These are phyloP conservation scores for Epichloe elymi DNA, from an alignment of 2,329 filamentous ascomycete genomes.

Conservation along the genomic window DNA sequence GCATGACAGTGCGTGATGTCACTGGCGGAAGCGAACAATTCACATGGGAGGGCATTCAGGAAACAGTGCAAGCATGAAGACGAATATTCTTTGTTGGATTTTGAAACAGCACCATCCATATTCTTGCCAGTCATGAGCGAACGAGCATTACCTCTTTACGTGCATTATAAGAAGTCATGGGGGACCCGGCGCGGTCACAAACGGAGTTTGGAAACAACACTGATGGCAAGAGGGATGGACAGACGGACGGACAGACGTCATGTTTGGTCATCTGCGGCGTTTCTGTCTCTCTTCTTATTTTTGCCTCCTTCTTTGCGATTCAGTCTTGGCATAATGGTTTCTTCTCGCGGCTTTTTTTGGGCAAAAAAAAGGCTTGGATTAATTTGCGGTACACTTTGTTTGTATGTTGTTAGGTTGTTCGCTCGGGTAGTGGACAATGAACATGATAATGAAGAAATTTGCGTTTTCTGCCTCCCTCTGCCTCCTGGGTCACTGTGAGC, in stretches of 20 bases:
- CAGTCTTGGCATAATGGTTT: background rate
- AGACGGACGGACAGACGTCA: too few species aligned
- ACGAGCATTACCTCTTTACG: background rate
- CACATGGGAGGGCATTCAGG: constrained; percentile 28
- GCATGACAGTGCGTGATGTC: constrained; percentile 30
- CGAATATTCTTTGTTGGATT: background rate
- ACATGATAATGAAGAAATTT: background rate
- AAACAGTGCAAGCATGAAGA: constrained; percentile 9
- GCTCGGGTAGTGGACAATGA: background rate
- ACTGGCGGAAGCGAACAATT: constrained; percentile 24
- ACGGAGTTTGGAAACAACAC: background rate
- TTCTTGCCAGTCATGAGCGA: background rate
- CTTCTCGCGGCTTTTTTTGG: background rate
- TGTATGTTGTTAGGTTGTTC: background rate
- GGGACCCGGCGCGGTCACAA: background rate
- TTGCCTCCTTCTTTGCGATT: background rate
- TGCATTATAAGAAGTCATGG: background rate
- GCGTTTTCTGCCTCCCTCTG: background rate
- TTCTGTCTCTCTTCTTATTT: background rate
- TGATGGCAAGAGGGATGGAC: background rate
- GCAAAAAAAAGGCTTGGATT: background rate
- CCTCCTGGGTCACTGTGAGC: background rate
- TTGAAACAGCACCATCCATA: background rate
- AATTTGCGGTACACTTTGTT: background rate
- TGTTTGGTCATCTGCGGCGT: background rate